Evolutionary conservation across 2,329 filamentous ascomycete species (phyloP), one percentile per base, ranked within the genome.

Genomic region (Microdochium nivale): DNA sequence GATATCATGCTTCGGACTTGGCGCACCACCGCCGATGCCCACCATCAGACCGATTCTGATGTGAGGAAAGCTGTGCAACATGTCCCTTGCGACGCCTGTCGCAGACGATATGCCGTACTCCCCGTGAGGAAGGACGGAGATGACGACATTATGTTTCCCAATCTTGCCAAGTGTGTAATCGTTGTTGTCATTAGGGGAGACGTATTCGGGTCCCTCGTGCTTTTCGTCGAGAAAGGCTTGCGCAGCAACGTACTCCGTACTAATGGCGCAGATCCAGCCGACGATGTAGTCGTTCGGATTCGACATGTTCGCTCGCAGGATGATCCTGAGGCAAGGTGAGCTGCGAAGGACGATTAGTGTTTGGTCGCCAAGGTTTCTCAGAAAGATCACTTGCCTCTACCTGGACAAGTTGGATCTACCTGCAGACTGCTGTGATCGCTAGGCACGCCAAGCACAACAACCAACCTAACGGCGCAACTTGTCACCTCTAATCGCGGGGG

Each of bases 201-300:
- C 33, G 65, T 66, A 46, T 3, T 61, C 56, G 0, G 58, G 64
- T 0, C 19, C 3, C 0, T 60, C 61, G 49, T 73, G 65, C 30
- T 60, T 54, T 52, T 73, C 65, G 49, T 75, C 71, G 2, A 75
- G 66, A 25, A 73, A 66, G 0, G 49, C 58, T 27, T 59, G 56
- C 3, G 71, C 71, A 3, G 71, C 70, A 47, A 67, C 60, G 47
- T 60, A 63, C 49, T 75, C 72, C 0, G 55, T 60, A 1, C 9
- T 19, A 3, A 73, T 51, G 9, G 71, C 70, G 51, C 68, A 74
- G 5, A 76, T 72, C 70, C 70, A 74, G n/a, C 70, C 71, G 8
- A 75, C 64, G 0, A 61, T 70, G 51, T 74, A 74, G 46, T 59
- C 21, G 11, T 37, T 25, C 24, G 43, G 43, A 25, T 47, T 25